phyloP scores from a whole-genome alignment of 108 stramenopile species.

The Aurantiochytrium sp. region DNA sequence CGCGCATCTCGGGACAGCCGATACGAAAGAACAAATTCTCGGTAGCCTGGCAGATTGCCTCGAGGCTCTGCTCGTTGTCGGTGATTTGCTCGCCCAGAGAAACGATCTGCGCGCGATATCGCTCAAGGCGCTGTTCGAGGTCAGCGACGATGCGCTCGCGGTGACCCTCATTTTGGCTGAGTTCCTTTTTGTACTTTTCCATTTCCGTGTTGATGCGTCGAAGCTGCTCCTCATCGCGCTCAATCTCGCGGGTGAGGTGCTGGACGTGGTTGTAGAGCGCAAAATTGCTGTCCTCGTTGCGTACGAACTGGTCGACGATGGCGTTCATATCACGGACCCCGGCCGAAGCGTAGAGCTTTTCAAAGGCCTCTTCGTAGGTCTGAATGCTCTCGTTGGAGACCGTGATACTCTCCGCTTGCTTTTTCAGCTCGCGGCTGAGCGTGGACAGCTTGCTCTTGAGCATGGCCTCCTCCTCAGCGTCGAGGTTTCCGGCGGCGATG shows the following conservation, averaged over 20 bases:
- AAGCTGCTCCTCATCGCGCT: slow-evolving; percentile 60
- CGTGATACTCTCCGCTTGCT: slow-evolving; percentile 41
- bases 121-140: slow-evolving; percentile 58
- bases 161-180: slow-evolving; percentile 51
- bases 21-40: slow-evolving; percentile 38
- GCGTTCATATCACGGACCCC: slow-evolving; percentile 62
- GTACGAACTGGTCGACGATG: slow-evolving; percentile 60
- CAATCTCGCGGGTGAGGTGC: slow-evolving; percentile 66
- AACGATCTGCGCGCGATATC: slow-evolving; percentile 52
- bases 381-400: slow-evolving; percentile 58
- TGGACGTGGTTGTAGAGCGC: slow-evolving; percentile 65
- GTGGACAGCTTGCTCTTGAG: slow-evolving; percentile 32
- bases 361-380: slow-evolving; percentile 75
- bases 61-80: slow-evolving; percentile 52
- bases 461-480: slow-evolving; percentile 28
- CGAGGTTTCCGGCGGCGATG: background rate
- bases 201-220: slow-evolving; percentile 55
- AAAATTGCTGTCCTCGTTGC: slow-evolving; percentile 71
- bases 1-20: background rate
- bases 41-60: slow-evolving; percentile 64
- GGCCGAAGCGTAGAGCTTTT: slow-evolving; percentile 61
- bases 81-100: slow-evolving; percentile 58
- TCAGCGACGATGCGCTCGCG: slow-evolving; percentile 62
- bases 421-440: slow-evolving; percentile 20
- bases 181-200: slow-evolving; percentile 47